phyloP scores from a whole-genome alignment of 1,284 basidiomycete species.

The Quambalaria eucalypti region DNA sequence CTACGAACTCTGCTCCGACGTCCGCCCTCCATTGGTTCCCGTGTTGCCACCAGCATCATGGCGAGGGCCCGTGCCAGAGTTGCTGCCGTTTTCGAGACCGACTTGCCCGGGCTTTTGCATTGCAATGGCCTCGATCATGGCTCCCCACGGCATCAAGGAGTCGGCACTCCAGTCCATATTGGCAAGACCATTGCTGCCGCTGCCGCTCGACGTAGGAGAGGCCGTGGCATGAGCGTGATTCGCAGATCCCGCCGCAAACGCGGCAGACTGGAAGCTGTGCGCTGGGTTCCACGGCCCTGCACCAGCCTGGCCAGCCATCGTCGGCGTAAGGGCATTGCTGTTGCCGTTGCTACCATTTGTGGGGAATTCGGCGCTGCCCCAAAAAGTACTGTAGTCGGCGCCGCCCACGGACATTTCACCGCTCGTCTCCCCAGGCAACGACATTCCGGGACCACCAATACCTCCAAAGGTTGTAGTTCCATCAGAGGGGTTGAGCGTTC shows the following conservation, averaged over 20 bases:
- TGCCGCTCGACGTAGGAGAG: background rate
- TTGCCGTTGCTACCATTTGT: background rate
- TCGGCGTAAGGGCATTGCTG: background rate
- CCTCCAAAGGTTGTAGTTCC: background rate
- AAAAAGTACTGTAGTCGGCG: background rate
- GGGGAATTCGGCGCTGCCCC: background rate
- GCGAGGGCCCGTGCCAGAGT: no score
- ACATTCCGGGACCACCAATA: background rate
- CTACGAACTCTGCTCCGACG: no score
- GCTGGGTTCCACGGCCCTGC: no score
- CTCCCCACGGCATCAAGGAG: constrained; percentile 28
- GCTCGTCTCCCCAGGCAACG: background rate
- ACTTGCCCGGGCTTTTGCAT: background rate
- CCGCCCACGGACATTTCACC: background rate
- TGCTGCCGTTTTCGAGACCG: background rate
- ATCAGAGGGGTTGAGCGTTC: background rate
- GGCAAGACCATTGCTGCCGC: background rate
- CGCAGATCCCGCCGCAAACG: background rate
- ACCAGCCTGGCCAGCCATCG: background rate
- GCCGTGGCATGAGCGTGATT: background rate
- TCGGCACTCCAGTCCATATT: constrained; percentile 4
- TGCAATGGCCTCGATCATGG: constrained; percentile 31
- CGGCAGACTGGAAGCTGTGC: no score
- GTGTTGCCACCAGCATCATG: no score
- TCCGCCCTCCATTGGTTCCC: no score